Evolutionary conservation across 2,329 filamentous ascomycete genomes (phyloP).

Genomic region (Nemania bipapillata): DNA sequence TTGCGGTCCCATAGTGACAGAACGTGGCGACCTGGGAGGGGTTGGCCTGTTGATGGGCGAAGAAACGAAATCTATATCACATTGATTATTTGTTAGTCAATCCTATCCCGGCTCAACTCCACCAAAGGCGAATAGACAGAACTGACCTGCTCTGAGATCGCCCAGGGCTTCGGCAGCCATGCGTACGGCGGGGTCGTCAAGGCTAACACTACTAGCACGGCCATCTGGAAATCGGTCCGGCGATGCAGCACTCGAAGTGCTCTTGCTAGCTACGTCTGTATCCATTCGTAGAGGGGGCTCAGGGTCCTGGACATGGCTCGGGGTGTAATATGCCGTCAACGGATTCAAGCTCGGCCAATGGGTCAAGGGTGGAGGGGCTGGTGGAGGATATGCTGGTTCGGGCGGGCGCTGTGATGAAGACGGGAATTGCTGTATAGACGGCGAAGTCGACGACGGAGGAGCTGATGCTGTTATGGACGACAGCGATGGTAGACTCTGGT

Average conservation of each 20-base stretch:
- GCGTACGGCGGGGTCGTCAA: constrained; percentile 75
- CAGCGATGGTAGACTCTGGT: constrained; percentile 56
- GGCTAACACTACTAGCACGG: constrained; percentile 63
- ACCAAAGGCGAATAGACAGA: not conserved
- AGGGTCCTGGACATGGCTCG: constrained; percentile 56
- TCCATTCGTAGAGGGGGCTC: constrained; percentile 63
- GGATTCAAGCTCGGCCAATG: constrained; percentile 64
- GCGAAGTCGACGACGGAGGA: constrained; percentile 44
- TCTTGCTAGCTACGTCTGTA: constrained; percentile 57
- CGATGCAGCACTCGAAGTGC: constrained; percentile 57
- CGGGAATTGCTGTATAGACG: constrained; percentile 24
- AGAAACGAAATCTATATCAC: constrained; percentile 70
- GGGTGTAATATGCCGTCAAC: constrained; percentile 60
- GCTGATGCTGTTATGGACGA: constrained; percentile 54
- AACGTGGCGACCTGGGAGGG: constrained; percentile 55
- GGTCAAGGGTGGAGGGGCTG: constrained; percentile 45
- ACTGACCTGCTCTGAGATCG: constrained; percentile 76
- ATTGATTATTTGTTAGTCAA: constrained; percentile 34
- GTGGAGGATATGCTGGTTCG: constrained; percentile 46
- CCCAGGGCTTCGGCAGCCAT: constrained; percentile 80
- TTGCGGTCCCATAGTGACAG: constrained; percentile 59
- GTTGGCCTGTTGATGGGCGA: constrained; percentile 65
- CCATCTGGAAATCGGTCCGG: constrained; percentile 60
- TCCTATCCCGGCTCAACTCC: constrained; percentile 15
- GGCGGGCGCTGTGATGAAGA: constrained; percentile 43